Percentiles rank a stretch among this genome's conserved stretches.
Conservation (phyloP, 179 eudicot species). For the Silene coronaria region DNA sequence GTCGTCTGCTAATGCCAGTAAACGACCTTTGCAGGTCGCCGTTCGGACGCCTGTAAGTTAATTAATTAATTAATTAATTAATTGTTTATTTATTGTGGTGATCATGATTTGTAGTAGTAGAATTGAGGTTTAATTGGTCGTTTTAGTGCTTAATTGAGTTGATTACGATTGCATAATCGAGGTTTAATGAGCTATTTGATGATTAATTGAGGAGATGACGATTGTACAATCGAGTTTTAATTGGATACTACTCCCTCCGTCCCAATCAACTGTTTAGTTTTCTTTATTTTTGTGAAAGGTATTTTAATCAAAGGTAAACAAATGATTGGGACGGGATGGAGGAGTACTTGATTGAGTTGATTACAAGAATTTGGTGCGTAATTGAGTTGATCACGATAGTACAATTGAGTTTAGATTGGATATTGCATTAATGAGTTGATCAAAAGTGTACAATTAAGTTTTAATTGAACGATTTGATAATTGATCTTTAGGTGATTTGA, state of each 20-base stretch:
- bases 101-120: background rate
- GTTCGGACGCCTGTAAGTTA: slow-evolving; percentile 56
- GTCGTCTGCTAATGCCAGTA: slow-evolving; percentile 27
- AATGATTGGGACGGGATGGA: too few relatives aligned
- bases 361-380: background rate
- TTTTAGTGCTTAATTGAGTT: background rate
- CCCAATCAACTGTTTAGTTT: too few relatives aligned
- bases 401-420: background rate
- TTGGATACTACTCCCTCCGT: background rate
- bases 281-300: too few relatives aligned
- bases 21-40: slow-evolving; percentile 13
- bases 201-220: background rate
- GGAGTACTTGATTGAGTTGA: background rate
- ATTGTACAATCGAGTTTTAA: background rate
- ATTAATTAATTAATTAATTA: background rate
- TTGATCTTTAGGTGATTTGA: background rate
- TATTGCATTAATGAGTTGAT: background rate
- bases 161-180: background rate
- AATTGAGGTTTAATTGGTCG: background rate
- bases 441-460: background rate
- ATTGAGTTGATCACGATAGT: background rate
- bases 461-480: background rate
- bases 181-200: background rate
- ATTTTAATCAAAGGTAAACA: too few relatives aligned
- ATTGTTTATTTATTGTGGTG: background rate